Evolutionary conservation across 768 basidiomycete species (phyloP).

Genomic region (Chiua virens): DNA sequence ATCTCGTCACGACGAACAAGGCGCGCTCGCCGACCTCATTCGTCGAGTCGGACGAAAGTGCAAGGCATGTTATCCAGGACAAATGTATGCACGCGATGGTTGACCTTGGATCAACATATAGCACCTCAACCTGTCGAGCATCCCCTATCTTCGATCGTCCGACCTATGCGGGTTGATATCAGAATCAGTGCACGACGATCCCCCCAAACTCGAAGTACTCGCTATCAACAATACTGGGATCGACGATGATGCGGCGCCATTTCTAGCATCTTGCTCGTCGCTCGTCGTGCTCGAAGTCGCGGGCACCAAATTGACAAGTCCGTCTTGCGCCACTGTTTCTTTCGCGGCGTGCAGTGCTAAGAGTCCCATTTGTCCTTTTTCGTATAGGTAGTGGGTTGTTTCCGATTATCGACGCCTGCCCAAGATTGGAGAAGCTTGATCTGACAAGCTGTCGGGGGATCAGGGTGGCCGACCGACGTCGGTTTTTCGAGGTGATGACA

Average conservation of each 20-base stretch:
- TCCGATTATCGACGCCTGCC: conserved; percentile 56
- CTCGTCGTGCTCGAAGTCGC: conserved; percentile 52
- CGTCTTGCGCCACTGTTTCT: conserved; percentile 14
- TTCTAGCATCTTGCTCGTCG: conserved; percentile 49
- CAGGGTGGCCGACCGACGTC: conserved; percentile 54
- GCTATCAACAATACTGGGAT: conserved; percentile 60
- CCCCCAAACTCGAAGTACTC: conserved; percentile 47
- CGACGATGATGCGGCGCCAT: conserved; percentile 55
- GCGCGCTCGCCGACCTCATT: conserved; percentile 48
- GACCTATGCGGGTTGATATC: conserved; percentile 51
- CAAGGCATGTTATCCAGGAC: conserved; percentile 40
- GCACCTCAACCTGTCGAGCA: conserved; percentile 59
- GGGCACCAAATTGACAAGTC: conserved; percentile 61
- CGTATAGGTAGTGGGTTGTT: conserved; percentile 53
- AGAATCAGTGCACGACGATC: conserved; percentile 6
- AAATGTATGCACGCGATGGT: not conserved
- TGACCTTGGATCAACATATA: conserved; percentile 20
- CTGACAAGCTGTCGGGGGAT: conserved; percentile 70
- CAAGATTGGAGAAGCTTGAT: conserved; percentile 51
- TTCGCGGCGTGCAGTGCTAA: not conserved
- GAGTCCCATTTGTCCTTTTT: not conserved
- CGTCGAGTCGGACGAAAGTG: conserved; percentile 55
- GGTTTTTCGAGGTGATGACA: conserved; percentile 57
- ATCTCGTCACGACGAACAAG: conserved; percentile 24
- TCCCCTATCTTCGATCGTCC: conserved; percentile 48